A percentile compares a stretch with the other conserved stretches of the same genome.
Evolutionary conservation across 257 asterid species (phyloP).

Genomic region (Osmanthus fragrans): DNA sequence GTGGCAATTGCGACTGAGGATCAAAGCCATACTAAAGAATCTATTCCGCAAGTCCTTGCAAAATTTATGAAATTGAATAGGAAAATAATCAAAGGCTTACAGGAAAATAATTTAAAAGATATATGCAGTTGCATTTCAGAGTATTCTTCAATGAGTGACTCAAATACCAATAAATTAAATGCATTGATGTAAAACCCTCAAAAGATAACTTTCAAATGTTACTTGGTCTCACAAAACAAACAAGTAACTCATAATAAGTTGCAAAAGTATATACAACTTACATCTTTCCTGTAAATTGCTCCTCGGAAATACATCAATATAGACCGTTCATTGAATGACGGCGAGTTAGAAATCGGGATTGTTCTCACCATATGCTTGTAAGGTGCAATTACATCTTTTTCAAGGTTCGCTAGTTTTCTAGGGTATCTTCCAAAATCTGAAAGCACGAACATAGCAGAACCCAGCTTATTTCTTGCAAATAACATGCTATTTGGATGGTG

Average conservation of each 20-base stretch:
- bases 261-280: conserved; percentile 37
- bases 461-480: conserved; percentile 54
- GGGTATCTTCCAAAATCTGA: conserved; percentile 82
- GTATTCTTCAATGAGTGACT: no score
- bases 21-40: background rate
- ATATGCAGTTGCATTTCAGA: no score
- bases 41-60: background rate
- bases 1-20: background rate
- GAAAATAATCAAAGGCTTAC: background rate
- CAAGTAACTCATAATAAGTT: background rate
- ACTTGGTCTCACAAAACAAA: background rate
- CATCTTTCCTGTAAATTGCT: conserved; percentile 79
- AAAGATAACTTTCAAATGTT: background rate
- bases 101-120: no score
- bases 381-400: conserved; percentile 85
- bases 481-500: conserved; percentile 86
- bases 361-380: conserved; percentile 79
- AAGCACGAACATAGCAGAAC: conserved; percentile 68
- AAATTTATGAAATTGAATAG: background rate
- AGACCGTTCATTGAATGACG: conserved; percentile 49
- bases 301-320: conserved; percentile 73
- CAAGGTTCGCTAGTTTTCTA: conserved; percentile 53
- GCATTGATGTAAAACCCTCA: background rate
- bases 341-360: conserved; percentile 35
- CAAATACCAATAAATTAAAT: no score